Evolutionary conservation across 1,139 yeast species (phyloP).

Genomic region (Protomyces macrosporus): DNA sequence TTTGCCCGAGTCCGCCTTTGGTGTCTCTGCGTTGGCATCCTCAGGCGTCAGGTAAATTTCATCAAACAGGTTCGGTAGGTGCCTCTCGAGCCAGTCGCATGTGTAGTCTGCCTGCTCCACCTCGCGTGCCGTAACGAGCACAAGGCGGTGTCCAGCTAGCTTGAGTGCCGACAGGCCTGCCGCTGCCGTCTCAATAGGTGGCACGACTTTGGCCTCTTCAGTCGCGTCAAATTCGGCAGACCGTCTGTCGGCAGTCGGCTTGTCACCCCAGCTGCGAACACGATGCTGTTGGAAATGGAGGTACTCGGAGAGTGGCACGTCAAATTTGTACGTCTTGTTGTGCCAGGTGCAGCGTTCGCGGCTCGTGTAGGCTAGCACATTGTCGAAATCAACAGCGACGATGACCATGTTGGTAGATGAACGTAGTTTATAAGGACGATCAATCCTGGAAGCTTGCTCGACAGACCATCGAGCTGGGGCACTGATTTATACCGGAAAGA

Average conservation of each 20-base stretch:
- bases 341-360: slow-evolving; percentile 17
- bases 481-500: background rate
- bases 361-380: slow-evolving; percentile 17
- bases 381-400: slow-evolving; percentile 21
- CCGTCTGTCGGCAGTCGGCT: background rate
- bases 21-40: background rate
- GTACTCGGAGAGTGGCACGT: slow-evolving; percentile 3
- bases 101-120: slow-evolving; percentile 19
- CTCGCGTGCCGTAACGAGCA: slow-evolving; percentile 19
- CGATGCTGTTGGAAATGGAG: slow-evolving; percentile 21
- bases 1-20: background rate
- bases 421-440: no score
- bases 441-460: no score
- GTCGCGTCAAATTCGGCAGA: slow-evolving; percentile 13
- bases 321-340: slow-evolving; percentile 19
- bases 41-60: slow-evolving; percentile 22
- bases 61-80: slow-evolving; percentile 5
- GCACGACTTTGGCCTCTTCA: slow-evolving; percentile 3
- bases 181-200: slow-evolving; percentile 11
- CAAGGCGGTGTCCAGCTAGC: slow-evolving; percentile 9
- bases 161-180: slow-evolving; percentile 8
- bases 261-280: slow-evolving; percentile 17
- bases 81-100: slow-evolving; percentile 4
- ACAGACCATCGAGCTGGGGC: background rate
- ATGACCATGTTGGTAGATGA: background rate